Base-by-base conservation (phyloP, 2,329 filamentous ascomycete species). In the Alternaria gaisen region DNA sequence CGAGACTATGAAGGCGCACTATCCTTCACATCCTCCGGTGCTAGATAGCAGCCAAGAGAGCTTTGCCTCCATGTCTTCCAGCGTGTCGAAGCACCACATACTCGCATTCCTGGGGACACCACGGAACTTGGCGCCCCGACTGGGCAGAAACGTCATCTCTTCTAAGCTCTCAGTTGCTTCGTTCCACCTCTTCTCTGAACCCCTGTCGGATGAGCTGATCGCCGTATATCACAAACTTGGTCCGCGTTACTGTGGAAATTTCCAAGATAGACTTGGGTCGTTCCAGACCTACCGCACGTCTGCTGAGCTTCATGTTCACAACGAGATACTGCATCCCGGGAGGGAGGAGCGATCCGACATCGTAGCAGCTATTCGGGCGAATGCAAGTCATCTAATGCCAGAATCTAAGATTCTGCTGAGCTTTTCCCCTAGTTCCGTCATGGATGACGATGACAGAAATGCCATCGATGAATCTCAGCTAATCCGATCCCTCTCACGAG, bases 211-310 rank as follows among this genome's bases (percentile, higher is more conserved):
- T 73, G 95, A 99, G 77, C 87, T 97, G 61, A 84, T 99, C 56
- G 90, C 94, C 12, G 95, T 99, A 0, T 92, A 97, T 72, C 92
- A 91, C 75, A 91, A 94, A 51, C 88, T 99, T 18, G 94, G 95
- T 0, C 91, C 93, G 24, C 88, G 93, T 48, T 99, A 99, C 70
- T 90, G 93, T 73, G 95, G 95, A 16, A 99, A 99, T 75, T 97
- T 97, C 70, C 95, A 99, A 79, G 95, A 99, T 74, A 95, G 93
- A 69, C 85, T 99, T 14, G 95, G 96, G 5, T 94, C 93, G 2
- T 97, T 99, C 72, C 93, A 98, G 74, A 99, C 96, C 0, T 99
- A 99, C 75, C 89, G 91, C 71, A 94, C 95, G 7, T 98, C 95
- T 1, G 94, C 95, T 8, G 90, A 92, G 55, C 82, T 99, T 40